These are phyloP conservation scores for Citrus medica DNA, from an alignment of 345 rosid genomes.

Conservation along the genomic window DNA sequence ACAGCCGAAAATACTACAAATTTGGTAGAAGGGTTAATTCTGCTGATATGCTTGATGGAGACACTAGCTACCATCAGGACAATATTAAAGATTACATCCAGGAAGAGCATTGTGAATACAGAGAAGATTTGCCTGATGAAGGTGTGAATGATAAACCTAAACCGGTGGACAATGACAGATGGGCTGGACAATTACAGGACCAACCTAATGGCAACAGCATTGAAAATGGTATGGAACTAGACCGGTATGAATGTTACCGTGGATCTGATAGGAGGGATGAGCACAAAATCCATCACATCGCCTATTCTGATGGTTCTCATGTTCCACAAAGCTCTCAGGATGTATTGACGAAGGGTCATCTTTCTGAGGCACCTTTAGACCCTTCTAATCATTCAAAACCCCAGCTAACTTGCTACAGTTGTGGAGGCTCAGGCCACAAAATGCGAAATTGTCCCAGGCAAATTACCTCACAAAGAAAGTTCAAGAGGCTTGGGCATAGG, in stretches of 20 bases:
- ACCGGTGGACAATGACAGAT: conserved; percentile 32
- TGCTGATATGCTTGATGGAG: conserved; percentile 18
- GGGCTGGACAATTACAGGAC: conserved; percentile 30
- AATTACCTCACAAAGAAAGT: conserved; percentile 21
- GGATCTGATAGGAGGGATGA: conserved; percentile 15
- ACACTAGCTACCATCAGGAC: conserved; percentile 4
- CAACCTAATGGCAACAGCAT: conserved; percentile 18
- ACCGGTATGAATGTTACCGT: conserved; percentile 27
- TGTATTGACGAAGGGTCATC: conserved; percentile 1
- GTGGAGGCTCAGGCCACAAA: conserved; percentile 39
- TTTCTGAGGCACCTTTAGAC: conserved; percentile 17
- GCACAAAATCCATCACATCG: conserved; percentile 8
- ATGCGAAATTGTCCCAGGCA: conserved; percentile 27
- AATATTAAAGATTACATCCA: not conserved
- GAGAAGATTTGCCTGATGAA: conserved; percentile 23
- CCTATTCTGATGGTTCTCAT: conserved; percentile 23
- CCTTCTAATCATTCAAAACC: conserved; percentile 11
- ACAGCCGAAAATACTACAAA: conserved; percentile 13
- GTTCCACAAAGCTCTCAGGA: conserved; percentile 14
- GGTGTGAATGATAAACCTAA: conserved; percentile 18
- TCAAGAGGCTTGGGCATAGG: conserved; percentile 12
- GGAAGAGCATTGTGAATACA: conserved; percentile 22
- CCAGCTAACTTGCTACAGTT: conserved; percentile 26
- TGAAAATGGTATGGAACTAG: conserved; percentile 22
- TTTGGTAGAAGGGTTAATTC: conserved; percentile 14